Evolutionary conservation across 2,329 filamentous ascomycete species (phyloP).

Genomic region (Sclerotinia minor): DNA sequence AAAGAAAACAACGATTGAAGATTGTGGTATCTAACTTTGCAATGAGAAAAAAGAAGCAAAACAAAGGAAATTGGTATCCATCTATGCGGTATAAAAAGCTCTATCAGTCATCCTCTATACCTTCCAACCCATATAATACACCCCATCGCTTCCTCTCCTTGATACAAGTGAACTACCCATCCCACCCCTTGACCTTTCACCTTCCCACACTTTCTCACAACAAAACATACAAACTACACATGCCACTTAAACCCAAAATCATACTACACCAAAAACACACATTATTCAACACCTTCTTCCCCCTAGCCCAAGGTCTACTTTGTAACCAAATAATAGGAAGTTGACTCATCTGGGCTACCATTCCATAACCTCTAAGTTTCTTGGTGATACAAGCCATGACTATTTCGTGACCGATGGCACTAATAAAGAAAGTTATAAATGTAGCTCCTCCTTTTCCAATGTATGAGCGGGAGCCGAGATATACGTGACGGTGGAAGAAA

Average conservation of each 20-base stretch:
- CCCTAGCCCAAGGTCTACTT: slow-evolving; percentile 72
- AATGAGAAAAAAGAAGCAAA: neutral
- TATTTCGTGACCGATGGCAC: slow-evolving; percentile 85
- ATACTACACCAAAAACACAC: slow-evolving; percentile 90
- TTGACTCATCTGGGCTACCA: slow-evolving; percentile 94
- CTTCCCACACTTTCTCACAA: neutral
- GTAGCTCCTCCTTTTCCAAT: slow-evolving; percentile 79
- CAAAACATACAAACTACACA: slow-evolving; percentile 24
- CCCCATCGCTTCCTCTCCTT: neutral
- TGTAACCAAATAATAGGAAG: slow-evolving; percentile 93
- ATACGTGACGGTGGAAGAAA: slow-evolving; percentile 93
- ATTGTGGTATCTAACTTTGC: slow-evolving; percentile 4
- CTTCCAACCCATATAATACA: slow-evolving; percentile 19
- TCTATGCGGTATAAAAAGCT: neutral
- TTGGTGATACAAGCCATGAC: slow-evolving; percentile 98
- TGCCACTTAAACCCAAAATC: slow-evolving; percentile 72
- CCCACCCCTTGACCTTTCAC: neutral
- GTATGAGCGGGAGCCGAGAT: slow-evolving; percentile 74
- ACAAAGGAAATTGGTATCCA: neutral
- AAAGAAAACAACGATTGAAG: neutral
- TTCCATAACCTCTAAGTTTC: slow-evolving; percentile 92
- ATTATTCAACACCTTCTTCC: slow-evolving; percentile 78
- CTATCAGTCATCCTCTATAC: neutral
- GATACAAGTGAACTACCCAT: neutral
- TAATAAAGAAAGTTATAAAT: slow-evolving; percentile 87